Evolutionary conservation across 805 yeast genomes (phyloP), one percentile per base, ranked within the genome.

Genomic region (Sugiyamaella floridensis): DNA sequence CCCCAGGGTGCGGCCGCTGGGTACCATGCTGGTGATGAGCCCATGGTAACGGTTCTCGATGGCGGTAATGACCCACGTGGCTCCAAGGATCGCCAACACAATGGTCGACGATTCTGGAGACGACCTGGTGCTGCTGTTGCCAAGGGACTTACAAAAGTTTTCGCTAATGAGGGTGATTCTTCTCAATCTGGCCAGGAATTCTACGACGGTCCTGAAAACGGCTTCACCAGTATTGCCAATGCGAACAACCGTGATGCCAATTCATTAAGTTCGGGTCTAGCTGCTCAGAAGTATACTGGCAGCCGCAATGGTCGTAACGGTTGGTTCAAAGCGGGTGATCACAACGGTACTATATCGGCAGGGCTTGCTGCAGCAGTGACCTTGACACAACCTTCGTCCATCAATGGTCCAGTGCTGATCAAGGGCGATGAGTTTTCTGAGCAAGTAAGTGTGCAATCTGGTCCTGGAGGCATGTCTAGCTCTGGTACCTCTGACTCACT

Each of bases 61-160:
- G 58, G 52, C 12, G 62, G 52, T 20, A 56, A 55, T 20, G 60
- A 51, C 11, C 58, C 53, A 4, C 61, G 61, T 41, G 56, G 59
- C 18, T 47, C 57, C 28, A 58, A 61, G 42, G 61, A 60, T 28
- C 51, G 57, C 12, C 37, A 32, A 11, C 59, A 56, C 43, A 51
- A 48, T 43, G 62, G 60, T 1, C 50, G 64, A 40, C 48, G 62
- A 49, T 63, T 67, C 54, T 68, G 72, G 72, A 66, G 63, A 45
- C 57, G 68, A 12, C 65, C 69, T 20, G 70, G 71, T 15, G 67
- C 67, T 9, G 71, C 67, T 6, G 66, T 66, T 4, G 72, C 71
- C 42, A 68, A 68, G 49, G 72, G 71, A 2, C 55, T 68, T 45
- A 69, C 60, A 48, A 64, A 62, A 55, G 69, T 68, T 43, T 69